phyloP scores from a whole-genome alignment of 2,329 filamentous ascomycete species.

The Sporothrix brasiliensis region DNA sequence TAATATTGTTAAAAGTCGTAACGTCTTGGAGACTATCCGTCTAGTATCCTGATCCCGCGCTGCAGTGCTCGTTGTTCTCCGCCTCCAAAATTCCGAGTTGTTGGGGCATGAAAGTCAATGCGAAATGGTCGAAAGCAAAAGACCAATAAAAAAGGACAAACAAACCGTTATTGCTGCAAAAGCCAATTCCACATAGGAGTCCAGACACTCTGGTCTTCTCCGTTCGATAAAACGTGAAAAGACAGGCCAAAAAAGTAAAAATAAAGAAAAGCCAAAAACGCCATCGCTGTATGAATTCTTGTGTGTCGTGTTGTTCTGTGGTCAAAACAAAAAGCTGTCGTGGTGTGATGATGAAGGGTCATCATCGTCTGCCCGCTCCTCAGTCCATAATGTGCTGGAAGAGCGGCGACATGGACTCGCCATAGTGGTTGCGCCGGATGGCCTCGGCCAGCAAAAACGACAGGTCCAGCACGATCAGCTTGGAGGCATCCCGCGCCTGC shows the following conservation, averaged over 20 bases:
- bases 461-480: conserved; percentile 87
- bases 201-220: not conserved
- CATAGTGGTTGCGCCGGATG: conserved; percentile 94
- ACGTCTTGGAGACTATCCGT: conserved; percentile 18
- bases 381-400: conserved; percentile 68
- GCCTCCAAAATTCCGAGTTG: conserved; percentile 8
- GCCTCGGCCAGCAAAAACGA: conserved; percentile 87
- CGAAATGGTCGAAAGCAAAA: not conserved
- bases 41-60: conserved; percentile 17
- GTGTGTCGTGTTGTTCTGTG: conserved; percentile 12
- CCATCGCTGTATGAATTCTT: conserved; percentile 22
- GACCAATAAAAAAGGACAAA: conserved; percentile 11
- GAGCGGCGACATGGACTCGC: conserved; percentile 74
- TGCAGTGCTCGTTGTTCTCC: not conserved
- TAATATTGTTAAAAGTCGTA: conserved; percentile 24
- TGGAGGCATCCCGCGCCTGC: conserved; percentile 70
- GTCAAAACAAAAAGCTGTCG: not conserved
- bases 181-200: not conserved
- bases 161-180: conserved; percentile 25
- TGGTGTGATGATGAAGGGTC: conserved; percentile 2
- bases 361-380: conserved; percentile 14
- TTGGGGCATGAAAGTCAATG: not conserved
- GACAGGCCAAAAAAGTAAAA: not conserved
- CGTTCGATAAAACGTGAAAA: not conserved
- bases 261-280: conserved; percentile 5